Base-by-base conservation (phyloP, 345 rosid genomes). In the Populus alba region DNA sequence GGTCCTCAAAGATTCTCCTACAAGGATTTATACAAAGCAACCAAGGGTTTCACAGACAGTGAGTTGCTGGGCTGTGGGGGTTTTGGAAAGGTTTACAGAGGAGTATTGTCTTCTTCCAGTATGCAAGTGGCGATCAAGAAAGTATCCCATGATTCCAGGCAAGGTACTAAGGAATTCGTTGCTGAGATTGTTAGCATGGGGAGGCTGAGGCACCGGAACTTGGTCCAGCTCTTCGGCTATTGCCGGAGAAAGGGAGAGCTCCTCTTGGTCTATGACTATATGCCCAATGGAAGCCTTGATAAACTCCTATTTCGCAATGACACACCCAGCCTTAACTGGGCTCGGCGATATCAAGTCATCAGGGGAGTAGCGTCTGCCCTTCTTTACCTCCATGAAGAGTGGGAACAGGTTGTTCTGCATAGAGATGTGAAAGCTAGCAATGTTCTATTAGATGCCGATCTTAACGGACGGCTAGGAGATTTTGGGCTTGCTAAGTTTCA, bases 401-500 rank as follows among this genome's bases (percentile, higher is more conserved):
- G 31, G 31, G 31, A 29, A 41, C 72, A 69, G 1, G 35, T 69
- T 69, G 72, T 69, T 69, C 72, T 69, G 7, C 72, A 69, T 23
- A 69, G 55, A 69, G 72, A 69, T 41, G 72, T 69, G 72, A 69
- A 69, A 69, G 55, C 72, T 69, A 39, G 31, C 31, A 29, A 29
- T 29, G 31, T 29, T 29, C 33, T 31, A 3, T 31, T 31, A 68
- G 82, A 79, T n/a, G 73, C 69, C 1, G 82, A 79, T 38, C 55
- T 73, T 17, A 79, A 73, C 22, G 77, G 74, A 57, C 31, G 77
- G 27, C 66, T 74, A 37, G 82, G 82, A 27, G 82, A 73, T 66
- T 79, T 79, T 17, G 82, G 82, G 31, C 77, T 79, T 0, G 77
- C 82, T 22, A 73, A 47, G 82, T 45, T 79, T 10, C 45, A 53